Conservation (phyloP, 2,329 filamentous ascomycete genomes). For the Aspergillus spinulosporus region DNA sequence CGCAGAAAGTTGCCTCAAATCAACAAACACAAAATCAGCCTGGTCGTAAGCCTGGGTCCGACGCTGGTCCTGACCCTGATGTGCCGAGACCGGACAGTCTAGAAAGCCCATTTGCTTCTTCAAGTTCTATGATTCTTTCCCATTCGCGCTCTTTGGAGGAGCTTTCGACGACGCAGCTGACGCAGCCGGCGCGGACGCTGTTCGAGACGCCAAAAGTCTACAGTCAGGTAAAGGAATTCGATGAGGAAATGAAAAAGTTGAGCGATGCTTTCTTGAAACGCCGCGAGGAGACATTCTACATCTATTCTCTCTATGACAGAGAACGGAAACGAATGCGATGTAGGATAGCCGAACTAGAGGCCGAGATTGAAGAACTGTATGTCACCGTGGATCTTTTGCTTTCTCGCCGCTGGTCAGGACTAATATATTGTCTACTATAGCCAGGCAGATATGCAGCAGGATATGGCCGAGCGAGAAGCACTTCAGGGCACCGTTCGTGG, state of each 20-base stretch:
- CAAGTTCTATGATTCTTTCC: not conserved
- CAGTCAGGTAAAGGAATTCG: constrained; percentile 23
- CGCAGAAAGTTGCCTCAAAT: constrained; percentile 23
- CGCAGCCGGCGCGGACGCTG: not conserved
- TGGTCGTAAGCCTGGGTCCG: not conserved
- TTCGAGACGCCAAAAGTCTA: constrained; percentile 27
- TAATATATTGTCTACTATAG: constrained; percentile 17
- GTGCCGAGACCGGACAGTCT: not conserved
- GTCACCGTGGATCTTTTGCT: not conserved
- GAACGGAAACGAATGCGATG: constrained; percentile 60
- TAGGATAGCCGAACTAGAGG: constrained; percentile 61
- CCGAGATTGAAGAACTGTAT: constrained; percentile 59
- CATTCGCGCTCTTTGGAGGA: not conserved
- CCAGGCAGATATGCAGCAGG: constrained; percentile 34
- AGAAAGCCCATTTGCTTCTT: not conserved
- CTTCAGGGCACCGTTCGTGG: constrained; percentile 40
- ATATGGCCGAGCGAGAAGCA: constrained; percentile 37
- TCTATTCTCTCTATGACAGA: constrained; percentile 61
- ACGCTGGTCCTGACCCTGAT: not conserved
- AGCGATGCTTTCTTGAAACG: constrained; percentile 12
- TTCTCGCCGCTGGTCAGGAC: not conserved
- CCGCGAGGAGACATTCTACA: constrained; percentile 51
- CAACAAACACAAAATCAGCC: constrained; percentile 16
- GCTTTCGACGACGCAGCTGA: not conserved
- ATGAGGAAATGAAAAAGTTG: constrained; percentile 23